Percentiles rank a stretch among this genome's conserved stretches.
phyloP scores from a whole-genome alignment of 805 yeast species.

The Zygosaccharomyces rouxii region DNA sequence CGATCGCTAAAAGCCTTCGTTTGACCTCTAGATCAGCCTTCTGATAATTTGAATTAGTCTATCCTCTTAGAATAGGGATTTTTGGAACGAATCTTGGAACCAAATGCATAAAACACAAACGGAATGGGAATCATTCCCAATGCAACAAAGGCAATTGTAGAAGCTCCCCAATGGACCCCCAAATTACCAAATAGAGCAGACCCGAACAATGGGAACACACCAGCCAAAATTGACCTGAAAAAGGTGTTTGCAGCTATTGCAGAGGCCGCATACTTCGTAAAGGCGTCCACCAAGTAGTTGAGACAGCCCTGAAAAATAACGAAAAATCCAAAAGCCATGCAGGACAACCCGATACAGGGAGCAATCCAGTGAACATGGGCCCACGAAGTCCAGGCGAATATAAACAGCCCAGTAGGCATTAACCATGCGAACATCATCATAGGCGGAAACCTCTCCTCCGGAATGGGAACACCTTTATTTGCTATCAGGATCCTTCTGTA shows the following conservation, averaged over 20 bases:
- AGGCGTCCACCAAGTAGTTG: constrained; percentile 59
- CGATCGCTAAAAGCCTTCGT: too few species aligned
- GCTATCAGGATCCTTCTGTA: background rate
- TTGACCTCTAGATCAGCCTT: too few species aligned
- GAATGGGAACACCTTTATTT: constrained; percentile 1
- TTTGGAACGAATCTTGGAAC: constrained; percentile 36
- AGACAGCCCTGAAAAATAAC: constrained; percentile 56
- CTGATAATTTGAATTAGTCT: too few species aligned
- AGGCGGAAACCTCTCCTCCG: constrained; percentile 6
- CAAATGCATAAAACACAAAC: constrained; percentile 47
- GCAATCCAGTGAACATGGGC: constrained; percentile 45
- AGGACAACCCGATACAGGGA: constrained; percentile 53
- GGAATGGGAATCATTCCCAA: constrained; percentile 53
- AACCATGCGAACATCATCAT: constrained; percentile 6
- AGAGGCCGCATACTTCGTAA: constrained; percentile 54
- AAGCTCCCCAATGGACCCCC: constrained; percentile 41
- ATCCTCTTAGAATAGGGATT: constrained; percentile 4
- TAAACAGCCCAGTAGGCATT: constrained; percentile 6
- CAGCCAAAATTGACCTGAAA: constrained; percentile 54
- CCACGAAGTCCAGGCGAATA: constrained; percentile 7
- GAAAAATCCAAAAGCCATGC: constrained; percentile 51
- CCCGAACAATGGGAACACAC: constrained; percentile 55
- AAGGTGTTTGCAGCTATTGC: constrained; percentile 64
- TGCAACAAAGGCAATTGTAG: constrained; percentile 51
- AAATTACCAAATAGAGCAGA: constrained; percentile 2